A percentile compares a stretch with the other conserved stretches of the same genome.
These are phyloP conservation scores for Arthrobotrys sphaeroides DNA, from an alignment of 2,329 filamentous ascomycete genomes.

Conservation along the genomic window DNA sequence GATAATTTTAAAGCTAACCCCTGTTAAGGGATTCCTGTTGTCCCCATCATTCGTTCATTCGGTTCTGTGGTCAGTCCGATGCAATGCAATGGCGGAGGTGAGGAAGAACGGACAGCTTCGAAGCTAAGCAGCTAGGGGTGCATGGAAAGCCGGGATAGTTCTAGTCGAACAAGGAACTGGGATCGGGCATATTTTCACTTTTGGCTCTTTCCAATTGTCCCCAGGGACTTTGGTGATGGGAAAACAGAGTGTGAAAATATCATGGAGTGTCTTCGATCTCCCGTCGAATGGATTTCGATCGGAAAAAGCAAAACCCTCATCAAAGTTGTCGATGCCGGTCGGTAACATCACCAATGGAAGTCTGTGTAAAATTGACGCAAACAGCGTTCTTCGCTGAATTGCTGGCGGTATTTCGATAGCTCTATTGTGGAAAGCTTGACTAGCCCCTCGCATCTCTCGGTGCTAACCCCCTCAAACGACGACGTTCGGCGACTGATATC, in stretches of 20 bases:
- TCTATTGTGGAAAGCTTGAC: constrained; percentile 31
- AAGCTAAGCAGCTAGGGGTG: constrained; percentile 52
- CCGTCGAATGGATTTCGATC: background rate
- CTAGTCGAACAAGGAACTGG: constrained; percentile 52
- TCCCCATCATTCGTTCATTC: constrained; percentile 35
- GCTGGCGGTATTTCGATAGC: constrained; percentile 5
- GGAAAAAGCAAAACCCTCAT: constrained; percentile 11
- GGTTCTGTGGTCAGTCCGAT: constrained; percentile 41
- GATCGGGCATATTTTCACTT: constrained; percentile 53
- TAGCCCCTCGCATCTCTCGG: constrained; percentile 29
- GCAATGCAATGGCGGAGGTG: constrained; percentile 45
- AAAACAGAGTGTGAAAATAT: constrained; percentile 4
- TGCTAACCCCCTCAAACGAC: constrained; percentile 29
- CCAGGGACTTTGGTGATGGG: constrained; percentile 1
- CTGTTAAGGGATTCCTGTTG: constrained; percentile 46
- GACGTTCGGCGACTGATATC: constrained; percentile 52
- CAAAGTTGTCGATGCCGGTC: constrained; percentile 5
- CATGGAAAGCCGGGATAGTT: constrained; percentile 48
- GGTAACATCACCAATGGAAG: constrained; percentile 1
- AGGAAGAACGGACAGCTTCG: constrained; percentile 49
- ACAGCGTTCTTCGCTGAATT: background rate
- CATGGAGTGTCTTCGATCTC: background rate
- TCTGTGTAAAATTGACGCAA: constrained; percentile 21
- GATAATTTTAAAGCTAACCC: constrained; percentile 51
- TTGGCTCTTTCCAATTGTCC: constrained; percentile 36